Base-by-base conservation (phyloP, 257 asterid species). In the Nicotiana tomentosiformis region DNA sequence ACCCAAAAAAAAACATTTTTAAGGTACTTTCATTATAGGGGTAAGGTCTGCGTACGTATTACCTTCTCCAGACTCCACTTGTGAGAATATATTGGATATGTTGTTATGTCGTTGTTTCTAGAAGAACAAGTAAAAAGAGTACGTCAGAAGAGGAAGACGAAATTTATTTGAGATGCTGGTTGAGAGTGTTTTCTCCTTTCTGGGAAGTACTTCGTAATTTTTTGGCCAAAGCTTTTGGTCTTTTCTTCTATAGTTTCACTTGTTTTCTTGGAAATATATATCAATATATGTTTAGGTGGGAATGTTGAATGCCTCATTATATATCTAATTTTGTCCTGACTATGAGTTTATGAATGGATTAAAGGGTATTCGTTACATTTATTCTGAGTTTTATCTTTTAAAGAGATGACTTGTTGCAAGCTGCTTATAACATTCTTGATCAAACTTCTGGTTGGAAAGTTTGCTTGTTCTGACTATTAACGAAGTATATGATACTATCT, bases 291-390 rank as follows among this genome's bases (percentile, higher is more conserved):
- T 11, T 53, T 53, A 53, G 58, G 58, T 53, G 58, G 58, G 18
- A 53, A 53, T 53, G 58, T 53, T 53, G 58, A 53, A 14, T 53
- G 58, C 58, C 16, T 53, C 58, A 53, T 53, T 43, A 43, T 53
- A 11, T 53, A 53, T 53, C 18, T 18, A 58, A 58, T 7, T 32
- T 18, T 58, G 64, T 58, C 64, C 26, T 0, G 29, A 58, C 11
- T 58, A 58, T 18, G 64, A 18, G 77, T 61, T 43, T 62, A 77
- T 85, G 89, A 86, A 81, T 82, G 88, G 64, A 58, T 58, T 58
- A 58, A 58, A 58, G 64, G 64, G 20, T 17, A 18, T 58, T 58
- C 64, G 18, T 18, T 20, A 58, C 2, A 58, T 17, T 18, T 18
- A 17, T 58, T 26, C 11, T 9, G 9, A 58, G 29, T 6, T 58